These are phyloP conservation scores for Thoreauomyces humboldtii DNA, from an alignment of 192 early-diverging fungal genomes.

Conservation along the genomic window DNA sequence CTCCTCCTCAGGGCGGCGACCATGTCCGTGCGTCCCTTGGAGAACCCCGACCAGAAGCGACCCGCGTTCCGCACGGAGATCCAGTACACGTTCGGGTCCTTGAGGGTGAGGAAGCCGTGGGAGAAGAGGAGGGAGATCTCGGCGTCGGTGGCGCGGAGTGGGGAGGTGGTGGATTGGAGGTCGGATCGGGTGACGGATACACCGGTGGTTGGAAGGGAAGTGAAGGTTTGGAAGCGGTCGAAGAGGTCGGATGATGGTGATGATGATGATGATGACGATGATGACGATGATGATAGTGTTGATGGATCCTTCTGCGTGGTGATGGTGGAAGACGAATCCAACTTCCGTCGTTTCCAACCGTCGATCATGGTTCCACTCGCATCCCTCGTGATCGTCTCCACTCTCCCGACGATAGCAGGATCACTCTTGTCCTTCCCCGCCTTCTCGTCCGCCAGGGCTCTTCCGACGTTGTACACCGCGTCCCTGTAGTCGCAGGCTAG, in stretches of 20 bases:
- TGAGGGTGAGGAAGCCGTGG: constrained; percentile 15
- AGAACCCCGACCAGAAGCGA: constrained; percentile 1
- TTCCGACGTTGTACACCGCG: background rate
- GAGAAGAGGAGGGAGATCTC: constrained; percentile 13
- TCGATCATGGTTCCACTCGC: background rate
- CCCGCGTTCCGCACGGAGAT: constrained; percentile 22
- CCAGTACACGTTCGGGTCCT: constrained; percentile 21
- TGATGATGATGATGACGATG: background rate
- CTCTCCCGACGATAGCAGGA: background rate
- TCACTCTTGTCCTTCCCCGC: background rate
- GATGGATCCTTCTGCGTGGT: background rate
- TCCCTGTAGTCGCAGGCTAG: constrained; percentile 16
- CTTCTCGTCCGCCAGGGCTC: background rate
- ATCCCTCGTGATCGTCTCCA: background rate
- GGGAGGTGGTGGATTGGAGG: background rate
- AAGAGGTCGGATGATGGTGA: background rate
- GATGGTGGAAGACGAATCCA: background rate
- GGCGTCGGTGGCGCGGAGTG: constrained; percentile 3
- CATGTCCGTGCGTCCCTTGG: constrained; percentile 3
- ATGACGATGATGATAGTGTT: background rate
- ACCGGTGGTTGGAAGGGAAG: background rate
- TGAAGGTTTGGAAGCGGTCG: background rate
- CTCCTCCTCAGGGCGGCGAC: background rate
- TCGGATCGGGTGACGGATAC: background rate
- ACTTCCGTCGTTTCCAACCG: background rate